Conservation (phyloP, 106 monocot genomes). For the Acanthochlamys bracteata region DNA sequence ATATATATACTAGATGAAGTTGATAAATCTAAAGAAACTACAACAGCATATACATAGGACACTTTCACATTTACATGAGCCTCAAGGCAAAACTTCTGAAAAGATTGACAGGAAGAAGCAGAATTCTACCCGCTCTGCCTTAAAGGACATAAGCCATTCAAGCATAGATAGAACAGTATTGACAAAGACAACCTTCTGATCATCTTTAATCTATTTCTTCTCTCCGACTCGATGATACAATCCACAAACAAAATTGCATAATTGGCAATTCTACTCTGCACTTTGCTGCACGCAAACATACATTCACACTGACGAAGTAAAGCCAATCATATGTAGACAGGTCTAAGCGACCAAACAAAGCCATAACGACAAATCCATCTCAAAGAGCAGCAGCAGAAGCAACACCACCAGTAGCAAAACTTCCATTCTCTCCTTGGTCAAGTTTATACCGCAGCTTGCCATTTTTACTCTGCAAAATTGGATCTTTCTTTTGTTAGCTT, state of each 20-base stretch:
- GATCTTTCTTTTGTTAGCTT: too few relatives aligned
- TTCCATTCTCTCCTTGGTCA: background rate
- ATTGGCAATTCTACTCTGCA: background rate
- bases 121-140: too few relatives aligned
- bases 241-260: background rate
- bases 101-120: too few relatives aligned
- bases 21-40: too few relatives aligned
- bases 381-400: conserved; percentile 3
- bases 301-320: background rate
- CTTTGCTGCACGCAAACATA: background rate
- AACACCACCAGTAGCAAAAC: background rate
- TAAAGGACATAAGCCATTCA: background rate
- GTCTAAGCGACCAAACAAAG: background rate
- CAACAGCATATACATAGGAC: too few relatives aligned
- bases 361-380: background rate
- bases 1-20: too few relatives aligned
- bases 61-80: too few relatives aligned
- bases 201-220: background rate
- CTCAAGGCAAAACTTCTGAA: too few relatives aligned
- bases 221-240: background rate
- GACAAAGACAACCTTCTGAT: background rate
- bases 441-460: conserved; percentile 1
- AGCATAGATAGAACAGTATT: background rate
- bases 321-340: background rate
- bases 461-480: background rate